Base-by-base conservation (phyloP, 805 yeast genomes). In the Ogataea allantospora region DNA sequence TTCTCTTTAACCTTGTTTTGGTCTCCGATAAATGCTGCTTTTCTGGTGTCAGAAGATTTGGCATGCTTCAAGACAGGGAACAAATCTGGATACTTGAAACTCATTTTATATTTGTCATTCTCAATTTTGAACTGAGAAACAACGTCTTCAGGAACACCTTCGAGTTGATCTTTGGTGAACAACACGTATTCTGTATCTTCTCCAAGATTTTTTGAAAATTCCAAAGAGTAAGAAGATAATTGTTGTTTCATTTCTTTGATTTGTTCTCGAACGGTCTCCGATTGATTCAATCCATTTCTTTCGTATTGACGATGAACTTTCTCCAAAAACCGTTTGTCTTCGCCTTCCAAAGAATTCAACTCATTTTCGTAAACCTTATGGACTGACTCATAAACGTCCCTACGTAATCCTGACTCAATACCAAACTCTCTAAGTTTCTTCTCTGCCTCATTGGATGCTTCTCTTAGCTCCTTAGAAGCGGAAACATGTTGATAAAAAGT, bases 41-140 rank as follows among this genome's bases (percentile, higher is more conserved):
- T 78, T 63, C 95, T 75, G 2, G 93, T 83, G 14, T 72, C 73
- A 28, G 78, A 71, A 46, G 63, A 63, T 39, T 70, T 67, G 28
- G 95, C 89, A 58, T 78, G 78, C 57, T 83, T 83, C 59, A 84
- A 60, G n/a, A 83, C 82, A 2, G 95, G 95, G 44, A 81, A 66
- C 32, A 82, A 60, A 55, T 86, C 95, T 1, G 95, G 93, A 53
- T 83, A 83, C 59, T 87, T 85, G 66, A 76, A 84, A 2, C 93
- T 82, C 69, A 87, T 82, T 54, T 81, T 81, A 48, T 58, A 67
- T 35, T 63, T 59, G 12, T 60, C 62, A 12, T 63, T 69, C 15
- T 67, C 75, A 14, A 65, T 71, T 5, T 47, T 51, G 52, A 79
- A 81, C 53, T 74, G 83, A 13, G 69, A 70, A 47, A 83, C 49